Percentiles rank a stretch among this genome's conserved stretches.
These are phyloP conservation scores for Boletus tomentosulus DNA, from an alignment of 768 basidiomycete species.

Conservation along the genomic window DNA sequence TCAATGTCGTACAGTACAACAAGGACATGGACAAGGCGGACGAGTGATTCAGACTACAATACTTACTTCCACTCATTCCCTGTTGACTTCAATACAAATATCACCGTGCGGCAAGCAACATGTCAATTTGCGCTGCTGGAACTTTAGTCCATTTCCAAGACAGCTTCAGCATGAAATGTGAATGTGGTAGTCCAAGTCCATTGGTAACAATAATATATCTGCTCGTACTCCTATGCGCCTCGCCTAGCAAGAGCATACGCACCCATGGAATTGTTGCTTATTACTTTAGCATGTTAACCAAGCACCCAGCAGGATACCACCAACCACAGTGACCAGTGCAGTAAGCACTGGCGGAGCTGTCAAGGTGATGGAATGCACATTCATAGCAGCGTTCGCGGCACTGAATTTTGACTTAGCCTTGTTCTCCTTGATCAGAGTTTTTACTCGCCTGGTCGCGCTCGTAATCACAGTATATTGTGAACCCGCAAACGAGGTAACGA, in stretches of 20 bases:
- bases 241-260: neutral
- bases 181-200: neutral
- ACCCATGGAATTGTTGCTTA: neutral
- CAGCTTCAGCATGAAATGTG: neutral
- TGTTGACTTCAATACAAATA: neutral
- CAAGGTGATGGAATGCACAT: constrained; percentile 12
- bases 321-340: constrained; percentile 26
- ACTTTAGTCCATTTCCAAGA: neutral
- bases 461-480: constrained; percentile 47
- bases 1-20: constrained; percentile 44
- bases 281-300: constrained; percentile 31
- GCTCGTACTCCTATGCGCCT: neutral
- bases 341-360: constrained; percentile 26
- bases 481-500: constrained; percentile 50
- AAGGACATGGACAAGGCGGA: constrained; percentile 50
- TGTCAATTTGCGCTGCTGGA: neutral
- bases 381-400: constrained; percentile 13
- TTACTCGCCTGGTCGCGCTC: constrained; percentile 13
- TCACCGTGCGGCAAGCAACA: neutral
- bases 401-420: constrained; percentile 4
- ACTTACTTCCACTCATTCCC: neutral
- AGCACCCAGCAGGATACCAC: constrained; percentile 38
- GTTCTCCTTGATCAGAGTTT: neutral
- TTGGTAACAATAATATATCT: neutral
- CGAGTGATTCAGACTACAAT: constrained; percentile 10